A percentile compares a stretch with the other conserved stretches of the same genome.
Conservation (phyloP, 176 grass and related monocot genomes). For the Alopecurus myosuroides region DNA sequence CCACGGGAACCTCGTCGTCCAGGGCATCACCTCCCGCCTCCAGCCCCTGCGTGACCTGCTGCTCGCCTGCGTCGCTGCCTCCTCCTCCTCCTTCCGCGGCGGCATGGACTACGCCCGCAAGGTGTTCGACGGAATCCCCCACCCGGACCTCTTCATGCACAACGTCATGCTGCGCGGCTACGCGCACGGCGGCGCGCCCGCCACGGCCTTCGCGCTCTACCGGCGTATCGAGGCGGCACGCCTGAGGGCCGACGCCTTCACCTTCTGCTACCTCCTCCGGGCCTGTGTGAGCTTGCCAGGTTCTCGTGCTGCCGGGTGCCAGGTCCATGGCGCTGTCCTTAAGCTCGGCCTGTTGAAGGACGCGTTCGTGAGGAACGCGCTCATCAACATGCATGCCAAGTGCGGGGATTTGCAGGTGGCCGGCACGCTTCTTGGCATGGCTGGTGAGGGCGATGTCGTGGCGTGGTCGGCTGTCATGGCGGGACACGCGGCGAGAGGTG, state of each 20-base stretch:
- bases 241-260: slow-evolving; percentile 34
- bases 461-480: slow-evolving; percentile 28
- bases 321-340: slow-evolving; percentile 29
- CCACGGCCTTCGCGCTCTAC: slow-evolving; percentile 11
- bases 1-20: slow-evolving; percentile 34
- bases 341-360: slow-evolving; percentile 36
- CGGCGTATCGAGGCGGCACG: neutral
- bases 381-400: slow-evolving; percentile 42
- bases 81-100: slow-evolving; percentile 17
- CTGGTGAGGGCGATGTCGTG: slow-evolving; percentile 12
- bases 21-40: neutral
- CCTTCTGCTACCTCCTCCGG: slow-evolving; percentile 37
- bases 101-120: slow-evolving; percentile 38
- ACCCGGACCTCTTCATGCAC: slow-evolving; percentile 49
- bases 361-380: slow-evolving; percentile 31
- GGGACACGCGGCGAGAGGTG: slow-evolving; percentile 23
- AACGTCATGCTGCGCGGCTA: slow-evolving; percentile 38
- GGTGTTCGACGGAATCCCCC: slow-evolving; percentile 39
- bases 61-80: neutral
- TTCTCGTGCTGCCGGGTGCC: slow-evolving; percentile 1
- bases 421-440: slow-evolving; percentile 9
- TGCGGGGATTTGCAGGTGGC: slow-evolving; percentile 31
- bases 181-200: neutral
- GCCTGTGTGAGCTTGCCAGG: slow-evolving; percentile 10
- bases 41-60: slow-evolving; percentile 23